Percentiles rank a stretch among this genome's conserved stretches.
These are phyloP conservation scores for Paxillus rubicundulus DNA, from an alignment of 768 basidiomycete genomes.

Conservation along the genomic window DNA sequence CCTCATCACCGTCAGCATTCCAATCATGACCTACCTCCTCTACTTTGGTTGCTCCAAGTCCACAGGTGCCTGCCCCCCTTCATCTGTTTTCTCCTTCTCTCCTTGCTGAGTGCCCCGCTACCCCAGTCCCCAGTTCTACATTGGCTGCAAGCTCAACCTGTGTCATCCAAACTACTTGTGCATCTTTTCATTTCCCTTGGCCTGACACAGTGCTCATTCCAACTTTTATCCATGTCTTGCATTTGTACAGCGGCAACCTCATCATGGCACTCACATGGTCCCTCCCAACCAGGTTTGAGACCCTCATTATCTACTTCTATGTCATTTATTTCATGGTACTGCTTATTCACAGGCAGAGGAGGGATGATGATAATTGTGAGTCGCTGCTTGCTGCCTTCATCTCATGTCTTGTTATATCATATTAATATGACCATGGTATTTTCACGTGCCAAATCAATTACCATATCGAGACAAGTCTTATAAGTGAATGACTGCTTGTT, in stretches of 20 bases:
- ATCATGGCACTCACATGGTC: slow-evolving; percentile 89
- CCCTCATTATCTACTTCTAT: slow-evolving; percentile 96
- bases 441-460: no score
- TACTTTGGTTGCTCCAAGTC: no score
- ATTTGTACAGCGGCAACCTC: slow-evolving; percentile 63
- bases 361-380: slow-evolving; percentile 89
- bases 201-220: neutral
- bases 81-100: slow-evolving; percentile 32
- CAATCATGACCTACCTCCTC: no score
- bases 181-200: slow-evolving; percentile 18
- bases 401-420: neutral
- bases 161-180: slow-evolving; percentile 92
- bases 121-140: no score
- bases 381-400: slow-evolving; percentile 2
- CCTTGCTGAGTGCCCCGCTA: slow-evolving; percentile 32
- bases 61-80: no score
- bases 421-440: no score
- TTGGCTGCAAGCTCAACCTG: no score
- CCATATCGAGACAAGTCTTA: no score
- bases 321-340: slow-evolving; percentile 84
- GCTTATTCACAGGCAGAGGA: slow-evolving; percentile 88
- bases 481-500: no score
- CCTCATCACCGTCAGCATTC: slow-evolving; percentile 62
- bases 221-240: neutral
- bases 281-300: slow-evolving; percentile 85